Evolutionary conservation across 345 rosid genomes (phyloP), one percentile per base, ranked within the genome.

Genomic region (Bruguiera sexangula): DNA sequence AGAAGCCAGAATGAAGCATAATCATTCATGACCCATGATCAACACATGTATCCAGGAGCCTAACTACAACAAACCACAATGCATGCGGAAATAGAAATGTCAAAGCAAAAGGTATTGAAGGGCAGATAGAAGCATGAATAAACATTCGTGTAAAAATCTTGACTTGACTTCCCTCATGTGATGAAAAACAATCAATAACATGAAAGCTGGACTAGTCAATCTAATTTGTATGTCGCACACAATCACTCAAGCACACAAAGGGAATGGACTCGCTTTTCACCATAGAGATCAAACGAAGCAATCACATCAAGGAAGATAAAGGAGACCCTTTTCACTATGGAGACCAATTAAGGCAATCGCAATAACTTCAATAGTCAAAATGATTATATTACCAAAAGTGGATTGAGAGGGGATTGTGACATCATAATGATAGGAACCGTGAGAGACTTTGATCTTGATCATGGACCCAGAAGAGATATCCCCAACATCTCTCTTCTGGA

Each of bases 381-480:
- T 5, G 8, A 24, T 52, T 16, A 9, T 8, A 15, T 66, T 80
- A 78, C 86, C 86, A 70, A 85, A 82, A 56, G 84, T 76, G 65
- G 86, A 80, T 66, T 80, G 81, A 69, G 85, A 80, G 51, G 75
- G 79, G 51, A 80, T 74, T 11, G 66, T 5, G 66, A 76, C 24
- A 29, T 82, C 81, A 72, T 69, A 76, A 78, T 72, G 82, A 59
- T 62, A 74, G 52, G 81, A 80, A 26, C 69, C 81, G 63, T 80
- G 71, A 57, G 85, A 80, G 59, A 82, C 82, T 68, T 67, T 76
- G 77, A 82, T 76, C 70, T 80, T 80, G 81, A 84, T 84, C 76
- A 72, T 58, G 8, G 81, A 76, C 1, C 78, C 72, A 13, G 75
- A 72, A 71, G 78, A 36, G 60, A 51, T 71, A 80, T 58, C 74